phyloP scores from a whole-genome alignment of 768 basidiomycete species.

The Naganishia onofrii region DNA sequence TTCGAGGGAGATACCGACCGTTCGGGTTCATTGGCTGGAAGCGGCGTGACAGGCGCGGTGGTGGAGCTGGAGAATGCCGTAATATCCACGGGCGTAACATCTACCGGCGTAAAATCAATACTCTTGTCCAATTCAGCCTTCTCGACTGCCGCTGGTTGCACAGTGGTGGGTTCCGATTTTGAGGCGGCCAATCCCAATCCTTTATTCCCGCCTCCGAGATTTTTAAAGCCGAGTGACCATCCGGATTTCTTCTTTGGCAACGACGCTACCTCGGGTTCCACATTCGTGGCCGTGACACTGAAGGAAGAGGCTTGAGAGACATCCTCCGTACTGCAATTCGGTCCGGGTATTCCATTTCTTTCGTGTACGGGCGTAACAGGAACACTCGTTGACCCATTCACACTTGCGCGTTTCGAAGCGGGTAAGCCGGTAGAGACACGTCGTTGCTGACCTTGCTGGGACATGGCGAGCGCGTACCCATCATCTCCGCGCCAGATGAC shows the following conservation, averaged over 20 bases:
- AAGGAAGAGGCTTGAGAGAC: not conserved
- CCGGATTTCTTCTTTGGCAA: slow-evolving; percentile 26
- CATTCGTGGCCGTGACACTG: not conserved
- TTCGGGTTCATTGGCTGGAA: not conserved
- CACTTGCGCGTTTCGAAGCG: not conserved
- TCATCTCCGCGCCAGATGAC: slow-evolving; percentile 83
- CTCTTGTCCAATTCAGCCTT: not conserved
- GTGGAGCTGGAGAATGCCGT: not conserved
- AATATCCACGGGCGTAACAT: not conserved
- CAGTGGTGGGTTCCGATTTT: slow-evolving; percentile 5
- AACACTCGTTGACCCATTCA: slow-evolving; percentile 3
- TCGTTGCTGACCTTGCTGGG: not conserved
- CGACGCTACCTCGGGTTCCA: slow-evolving; percentile 10
- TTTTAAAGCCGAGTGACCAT: slow-evolving; percentile 29
- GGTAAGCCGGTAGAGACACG: slow-evolving; percentile 2
- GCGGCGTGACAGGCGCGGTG: not conserved
- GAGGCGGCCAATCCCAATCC: slow-evolving; percentile 5
- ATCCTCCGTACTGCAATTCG: not conserved
- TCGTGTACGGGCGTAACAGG: not conserved
- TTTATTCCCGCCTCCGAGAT: slow-evolving; percentile 17
- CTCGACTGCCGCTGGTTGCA: not conserved
- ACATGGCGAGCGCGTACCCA: slow-evolving; percentile 29
- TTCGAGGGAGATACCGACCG: not conserved
- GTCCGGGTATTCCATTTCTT: slow-evolving; percentile 1
- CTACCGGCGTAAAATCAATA: not conserved